Evolutionary conservation across 345 rosid genomes (phyloP).

Genomic region (Jatropha curcas): DNA sequence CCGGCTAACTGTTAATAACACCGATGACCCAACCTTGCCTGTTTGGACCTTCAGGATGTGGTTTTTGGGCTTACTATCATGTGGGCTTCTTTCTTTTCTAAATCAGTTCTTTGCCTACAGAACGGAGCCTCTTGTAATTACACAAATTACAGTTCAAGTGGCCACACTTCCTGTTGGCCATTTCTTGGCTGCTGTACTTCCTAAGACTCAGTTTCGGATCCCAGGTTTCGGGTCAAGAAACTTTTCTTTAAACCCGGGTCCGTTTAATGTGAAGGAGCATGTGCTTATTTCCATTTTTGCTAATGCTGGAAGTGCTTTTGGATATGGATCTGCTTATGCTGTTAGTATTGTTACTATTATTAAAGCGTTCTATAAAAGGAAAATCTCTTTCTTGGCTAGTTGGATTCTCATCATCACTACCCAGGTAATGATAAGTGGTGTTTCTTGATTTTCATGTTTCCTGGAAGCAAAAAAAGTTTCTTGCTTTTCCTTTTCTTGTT

Average conservation of each 20-base stretch:
- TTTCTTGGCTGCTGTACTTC: slow-evolving; percentile 64
- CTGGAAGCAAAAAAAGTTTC: not conserved
- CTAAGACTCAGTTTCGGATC: slow-evolving; percentile 53
- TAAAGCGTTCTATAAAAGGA: slow-evolving; percentile 64
- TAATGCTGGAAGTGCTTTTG: slow-evolving; percentile 85
- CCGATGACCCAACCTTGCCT: slow-evolving; percentile 74
- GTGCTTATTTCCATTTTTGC: slow-evolving; percentile 80
- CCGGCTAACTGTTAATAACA: slow-evolving; percentile 68
- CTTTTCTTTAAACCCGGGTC: slow-evolving; percentile 77
- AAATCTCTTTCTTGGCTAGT: slow-evolving; percentile 64
- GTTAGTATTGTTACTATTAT: slow-evolving; percentile 70
- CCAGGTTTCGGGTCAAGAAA: slow-evolving; percentile 54
- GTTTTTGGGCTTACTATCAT: slow-evolving; percentile 68
- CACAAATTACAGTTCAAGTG: slow-evolving; percentile 79
- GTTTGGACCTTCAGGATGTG: slow-evolving; percentile 95
- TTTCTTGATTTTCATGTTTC: not conserved
- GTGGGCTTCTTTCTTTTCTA: slow-evolving; percentile 69
- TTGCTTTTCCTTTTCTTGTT: not conserved
- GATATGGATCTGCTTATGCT: slow-evolving; percentile 65
- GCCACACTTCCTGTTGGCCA: slow-evolving; percentile 77
- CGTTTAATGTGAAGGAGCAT: slow-evolving; percentile 86
- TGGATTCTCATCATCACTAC: slow-evolving; percentile 91
- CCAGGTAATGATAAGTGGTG: slow-evolving; percentile 43
- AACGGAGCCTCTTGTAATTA: slow-evolving; percentile 74
- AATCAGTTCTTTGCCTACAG: slow-evolving; percentile 85